These are phyloP conservation scores for Trichoderma afroharzianum DNA, from an alignment of 2,329 filamentous ascomycete species.

Conservation along the genomic window DNA sequence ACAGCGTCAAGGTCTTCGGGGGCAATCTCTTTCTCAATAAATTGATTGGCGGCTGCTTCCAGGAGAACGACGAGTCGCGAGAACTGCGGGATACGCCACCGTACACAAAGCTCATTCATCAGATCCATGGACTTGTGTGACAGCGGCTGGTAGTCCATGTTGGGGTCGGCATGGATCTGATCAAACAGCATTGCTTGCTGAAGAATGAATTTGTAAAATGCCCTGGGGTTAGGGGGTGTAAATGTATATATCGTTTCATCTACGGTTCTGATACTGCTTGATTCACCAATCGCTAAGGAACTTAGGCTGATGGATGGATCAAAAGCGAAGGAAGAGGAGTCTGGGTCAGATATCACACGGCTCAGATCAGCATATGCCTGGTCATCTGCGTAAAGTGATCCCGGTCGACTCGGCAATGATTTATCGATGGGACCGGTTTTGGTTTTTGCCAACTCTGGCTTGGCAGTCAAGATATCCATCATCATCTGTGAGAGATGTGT, in stretches of 20 bases:
- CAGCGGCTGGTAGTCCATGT: constrained; percentile 50
- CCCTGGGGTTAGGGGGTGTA: constrained; percentile 78
- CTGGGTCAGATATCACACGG: constrained; percentile 47
- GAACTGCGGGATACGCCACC: constrained; percentile 85
- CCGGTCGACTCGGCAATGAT: constrained; percentile 50
- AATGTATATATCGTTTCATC: constrained; percentile 77
- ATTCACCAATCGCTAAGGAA: constrained; percentile 59
- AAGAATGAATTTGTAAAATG: constrained; percentile 78
- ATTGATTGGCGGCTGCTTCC: constrained; percentile 82
- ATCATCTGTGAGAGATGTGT: constrained; percentile 91
- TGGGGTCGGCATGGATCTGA: constrained; percentile 52
- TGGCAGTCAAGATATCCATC: constrained; percentile 80
- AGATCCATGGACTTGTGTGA: constrained; percentile 80
- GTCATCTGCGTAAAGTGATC: constrained; percentile 45
- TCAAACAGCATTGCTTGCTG: constrained; percentile 70
- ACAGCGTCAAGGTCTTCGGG: constrained; percentile 79
- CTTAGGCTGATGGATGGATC: constrained; percentile 68
- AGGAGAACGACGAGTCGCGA: constrained; percentile 77
- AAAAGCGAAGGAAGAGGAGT: constrained; percentile 41
- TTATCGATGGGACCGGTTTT: constrained; percentile 59
- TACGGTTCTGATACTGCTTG: constrained; percentile 48
- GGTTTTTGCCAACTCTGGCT: constrained; percentile 78
- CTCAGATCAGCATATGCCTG: constrained; percentile 51
- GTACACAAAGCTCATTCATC: constrained; percentile 75
- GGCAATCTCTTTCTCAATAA: constrained; percentile 74